A percentile compares a stretch with the other conserved stretches of the same genome.
Evolutionary conservation across 345 rosid species (phyloP).

Genomic region (Lenwebbia sp.): DNA sequence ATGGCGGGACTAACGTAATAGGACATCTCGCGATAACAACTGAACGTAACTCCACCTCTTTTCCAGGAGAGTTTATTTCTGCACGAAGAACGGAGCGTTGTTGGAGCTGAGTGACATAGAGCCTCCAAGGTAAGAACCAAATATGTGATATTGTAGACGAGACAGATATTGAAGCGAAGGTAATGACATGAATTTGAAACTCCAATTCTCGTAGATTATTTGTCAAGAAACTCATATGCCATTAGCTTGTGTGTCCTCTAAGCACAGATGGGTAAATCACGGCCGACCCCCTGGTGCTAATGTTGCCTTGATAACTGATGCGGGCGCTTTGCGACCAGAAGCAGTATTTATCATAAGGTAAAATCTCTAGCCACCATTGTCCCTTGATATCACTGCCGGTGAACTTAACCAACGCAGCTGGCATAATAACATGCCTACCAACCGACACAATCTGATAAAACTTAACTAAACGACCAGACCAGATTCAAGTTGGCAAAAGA

Average conservation of each 20-base stretch:
- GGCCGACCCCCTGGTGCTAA: slow-evolving; percentile 57
- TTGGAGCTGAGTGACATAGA: slow-evolving; percentile 43
- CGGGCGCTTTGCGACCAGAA: slow-evolving; percentile 33
- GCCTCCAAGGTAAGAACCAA: slow-evolving; percentile 40
- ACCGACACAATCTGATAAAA: not conserved
- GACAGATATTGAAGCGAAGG: not conserved
- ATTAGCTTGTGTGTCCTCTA: not conserved
- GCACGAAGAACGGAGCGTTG: slow-evolving; percentile 40
- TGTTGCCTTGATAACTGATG: slow-evolving; percentile 51
- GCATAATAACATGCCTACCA: not conserved
- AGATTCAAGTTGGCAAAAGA: not conserved
- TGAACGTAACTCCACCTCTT: not conserved
- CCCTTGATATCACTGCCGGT: not conserved
- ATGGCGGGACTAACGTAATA: not conserved
- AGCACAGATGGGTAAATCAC: slow-evolving; percentile 53
- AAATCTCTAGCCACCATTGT: not conserved
- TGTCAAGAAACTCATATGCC: not conserved
- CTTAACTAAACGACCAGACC: not conserved
- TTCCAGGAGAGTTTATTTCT: slow-evolving; percentile 50
- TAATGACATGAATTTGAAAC: slow-evolving; percentile 3
- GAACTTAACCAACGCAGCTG: not conserved
- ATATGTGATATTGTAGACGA: not conserved
- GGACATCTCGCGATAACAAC: not conserved
- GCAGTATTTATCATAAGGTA: slow-evolving; percentile 52
- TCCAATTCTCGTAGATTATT: not conserved